Base-by-base conservation (phyloP, 2,329 filamentous ascomycete genomes). In the Aspergillus fijiensis region DNA sequence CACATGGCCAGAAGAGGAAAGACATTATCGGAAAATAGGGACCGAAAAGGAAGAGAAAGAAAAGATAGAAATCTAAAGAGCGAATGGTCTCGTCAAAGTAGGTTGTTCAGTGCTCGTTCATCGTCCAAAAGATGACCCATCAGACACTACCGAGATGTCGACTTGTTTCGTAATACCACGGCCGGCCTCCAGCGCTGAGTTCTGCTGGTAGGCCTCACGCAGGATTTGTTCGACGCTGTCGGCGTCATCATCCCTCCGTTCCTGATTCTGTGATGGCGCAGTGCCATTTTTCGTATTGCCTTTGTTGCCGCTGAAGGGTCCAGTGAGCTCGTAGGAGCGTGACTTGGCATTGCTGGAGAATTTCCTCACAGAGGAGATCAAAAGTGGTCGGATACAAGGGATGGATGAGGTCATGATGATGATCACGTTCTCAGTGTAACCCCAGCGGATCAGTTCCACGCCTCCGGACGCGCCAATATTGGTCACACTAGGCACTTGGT, bases 381-480 rank as follows among this genome's bases (percentile, higher is more conserved):
- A 39, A 47, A 73, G 60, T 2, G 70, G 70, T 1, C 71, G 68
- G 42, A 73, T 71, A 48, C 69, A 71, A 3, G 71, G 71, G 23
- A 73, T 63, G 2, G 69, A 72, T 1, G 70, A 72, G 5, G 70
- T 72, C 61, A 70, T 71, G 42, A 72, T 72, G 29, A 72, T 72
- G 16, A 73, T 65, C 4, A 64, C 29, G 35, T 70, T 70, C 52
- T 73, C 70, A 12, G 69, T 62, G 27, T 68, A 73, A 16, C 66
- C 69, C 71, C 71, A 73, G 35, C 70, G 67, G 57, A 72, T 69
- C 9, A 72, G 56, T 51, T 70, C 67, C 21, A 70, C 58, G 14
- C 62, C 66, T 5, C 68, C 69, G 2, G n/a, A 48, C 3, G 67
- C 54, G 25, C 69, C 69, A 6, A 71, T 63, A 35, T 73, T 68